Evolutionary conservation across 1,284 basidiomycete genomes (phyloP), one percentile per base, ranked within the genome.

Genomic region (Volvariella volvacea): DNA sequence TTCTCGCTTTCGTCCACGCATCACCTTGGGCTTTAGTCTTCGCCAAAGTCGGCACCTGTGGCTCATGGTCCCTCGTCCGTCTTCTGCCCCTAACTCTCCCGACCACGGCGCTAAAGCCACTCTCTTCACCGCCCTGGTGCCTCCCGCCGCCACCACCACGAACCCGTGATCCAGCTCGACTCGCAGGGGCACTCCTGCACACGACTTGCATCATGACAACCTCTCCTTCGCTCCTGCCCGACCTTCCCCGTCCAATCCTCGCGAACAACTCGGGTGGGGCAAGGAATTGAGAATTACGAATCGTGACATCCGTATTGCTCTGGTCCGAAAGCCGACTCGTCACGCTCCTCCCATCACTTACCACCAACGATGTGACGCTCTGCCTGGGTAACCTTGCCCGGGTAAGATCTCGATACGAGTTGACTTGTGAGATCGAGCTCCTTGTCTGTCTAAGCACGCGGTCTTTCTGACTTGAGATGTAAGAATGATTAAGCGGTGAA

Each of bases 141-240:
- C 37, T 43, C 20, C 30, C 21, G 31, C 39, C 39, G 3, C 28
- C 47, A 3, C 42, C 47, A 30, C 58, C 56, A 10, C 71, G 64
- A 31, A 60, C 63, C n/a, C 56, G 52, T 7, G 73, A 77, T 17
- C 58, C 57, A 0, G 67, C 55, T 4, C 76, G 65, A 45, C 71
- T 76, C 4, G 64, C 65, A 2, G 83, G 82, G 6, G 82, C 80
- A 52, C 81, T 83, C 43, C 75, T 65, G 56, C 83, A 85, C 32
- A 78, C 63, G 14, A 84, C 82, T 19, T 66, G 65, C 33, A 75
- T 74, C 30, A 65, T 66, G 15, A 66, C 67, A 9, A 84, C 78
- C 39, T 71, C 63, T 3, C 73, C 66, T 31, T 67, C 60, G 42
- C 67, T 70, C 20, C 56, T 61, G 17, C 55, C 56, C 1, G 72